Percentiles rank a stretch among this genome's conserved stretches.
phyloP scores from a whole-genome alignment of 768 basidiomycete species.

The Boletus tylopilopsis region DNA sequence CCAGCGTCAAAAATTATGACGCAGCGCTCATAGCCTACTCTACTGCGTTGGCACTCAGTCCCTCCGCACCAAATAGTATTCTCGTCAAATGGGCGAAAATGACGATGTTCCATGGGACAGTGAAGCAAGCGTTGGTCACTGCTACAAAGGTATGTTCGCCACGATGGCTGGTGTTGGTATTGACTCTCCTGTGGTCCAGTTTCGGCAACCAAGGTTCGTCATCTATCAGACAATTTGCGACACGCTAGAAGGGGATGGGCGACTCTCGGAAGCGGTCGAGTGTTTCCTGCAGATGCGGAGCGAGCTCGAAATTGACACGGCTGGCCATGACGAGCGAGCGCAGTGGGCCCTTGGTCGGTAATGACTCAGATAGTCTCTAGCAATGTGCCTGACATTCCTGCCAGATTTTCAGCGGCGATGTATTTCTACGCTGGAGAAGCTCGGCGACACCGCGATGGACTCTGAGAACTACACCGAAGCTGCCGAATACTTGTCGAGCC shows the following conservation, averaged over 20 bases:
- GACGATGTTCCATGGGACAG: background rate
- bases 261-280: background rate
- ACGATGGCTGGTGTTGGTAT: no score
- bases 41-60: background rate
- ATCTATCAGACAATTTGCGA: slow-evolving; percentile 4
- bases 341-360: background rate
- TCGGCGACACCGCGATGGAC: background rate
- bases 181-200: background rate
- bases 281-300: background rate
- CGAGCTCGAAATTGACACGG: background rate
- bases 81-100: slow-evolving; percentile 6
- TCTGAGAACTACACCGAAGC: background rate
- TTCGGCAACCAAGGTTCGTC: background rate
- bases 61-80: background rate
- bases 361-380: no score
- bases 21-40: slow-evolving; percentile 1
- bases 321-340: background rate
- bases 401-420: slow-evolving; percentile 4
- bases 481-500: background rate
- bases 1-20: background rate
- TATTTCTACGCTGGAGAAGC: background rate
- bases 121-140: background rate
- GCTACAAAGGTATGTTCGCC: background rate
- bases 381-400: background rate
- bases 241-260: background rate